These are phyloP conservation scores for Heterobasidion irregulare DNA, from an alignment of 1,284 basidiomycete species.

Conservation along the genomic window DNA sequence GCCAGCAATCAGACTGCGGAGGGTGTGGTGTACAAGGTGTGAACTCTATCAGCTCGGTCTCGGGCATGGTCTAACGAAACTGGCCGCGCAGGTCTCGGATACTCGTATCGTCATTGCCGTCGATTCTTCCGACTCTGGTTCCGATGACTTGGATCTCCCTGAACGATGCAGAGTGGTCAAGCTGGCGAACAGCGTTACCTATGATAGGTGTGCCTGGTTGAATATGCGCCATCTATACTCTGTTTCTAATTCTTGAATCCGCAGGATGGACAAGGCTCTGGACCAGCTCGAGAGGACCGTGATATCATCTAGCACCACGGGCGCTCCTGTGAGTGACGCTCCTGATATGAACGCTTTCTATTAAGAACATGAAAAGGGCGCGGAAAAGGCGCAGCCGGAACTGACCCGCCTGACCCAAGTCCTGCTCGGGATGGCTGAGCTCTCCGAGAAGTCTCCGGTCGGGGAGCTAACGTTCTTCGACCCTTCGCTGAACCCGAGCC, in stretches of 20 bases:
- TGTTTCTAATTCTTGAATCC: background rate
- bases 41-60: slow-evolving; percentile 4
- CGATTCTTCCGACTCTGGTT: slow-evolving; percentile 44
- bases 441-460: slow-evolving; percentile 27
- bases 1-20: slow-evolving; percentile 34
- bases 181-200: slow-evolving; percentile 87
- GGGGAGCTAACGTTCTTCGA: slow-evolving; percentile 60
- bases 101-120: slow-evolving; percentile 73
- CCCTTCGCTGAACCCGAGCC: slow-evolving; percentile 70
- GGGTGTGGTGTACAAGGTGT: slow-evolving; percentile 79
- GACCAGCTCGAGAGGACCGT: slow-evolving; percentile 50
- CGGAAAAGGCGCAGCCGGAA: slow-evolving; percentile 28
- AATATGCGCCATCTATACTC: background rate
- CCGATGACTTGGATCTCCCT: slow-evolving; percentile 71
- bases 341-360: background rate
- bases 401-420: slow-evolving; percentile 49
- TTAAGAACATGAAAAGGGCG: slow-evolving; percentile 5
- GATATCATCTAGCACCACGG: slow-evolving; percentile 19
- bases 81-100: slow-evolving; percentile 54
- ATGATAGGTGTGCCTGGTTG: slow-evolving; percentile 56
- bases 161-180: slow-evolving; percentile 81
- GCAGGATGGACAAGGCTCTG: slow-evolving; percentile 78
- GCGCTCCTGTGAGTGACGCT: background rate
- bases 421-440: slow-evolving; percentile 53
- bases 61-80: background rate